These are phyloP conservation scores for Suhomyces wounanorum DNA, from an alignment of 1,139 yeast species.

Conservation along the genomic window DNA sequence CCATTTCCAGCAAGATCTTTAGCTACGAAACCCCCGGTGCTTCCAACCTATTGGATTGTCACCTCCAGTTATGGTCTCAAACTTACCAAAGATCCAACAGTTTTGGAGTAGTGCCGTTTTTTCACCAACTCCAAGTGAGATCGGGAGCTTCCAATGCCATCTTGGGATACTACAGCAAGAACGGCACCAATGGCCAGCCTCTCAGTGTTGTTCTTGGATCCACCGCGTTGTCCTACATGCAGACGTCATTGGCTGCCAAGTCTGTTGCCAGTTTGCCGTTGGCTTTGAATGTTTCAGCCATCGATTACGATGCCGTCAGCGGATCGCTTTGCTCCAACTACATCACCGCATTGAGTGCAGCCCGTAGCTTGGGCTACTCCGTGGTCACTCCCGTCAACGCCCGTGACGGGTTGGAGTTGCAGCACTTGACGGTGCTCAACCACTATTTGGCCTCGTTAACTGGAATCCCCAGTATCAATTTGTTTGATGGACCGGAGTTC, in stretches of 20 bases:
- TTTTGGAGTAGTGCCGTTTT: constrained; percentile 56
- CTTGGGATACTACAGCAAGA: constrained; percentile 63
- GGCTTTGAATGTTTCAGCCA: constrained; percentile 71
- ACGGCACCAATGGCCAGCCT: constrained; percentile 43
- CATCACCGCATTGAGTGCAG: constrained; percentile 61
- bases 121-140: constrained; percentile 69
- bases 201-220: constrained; percentile 66
- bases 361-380: constrained; percentile 67
- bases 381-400: constrained; percentile 68
- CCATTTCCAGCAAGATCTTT: constrained; percentile 65
- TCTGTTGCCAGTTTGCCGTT: constrained; percentile 52
- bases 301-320: constrained; percentile 60
- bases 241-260: constrained; percentile 48
- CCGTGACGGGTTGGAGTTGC: constrained; percentile 55
- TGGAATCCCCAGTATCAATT: constrained; percentile 62
- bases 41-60: constrained; percentile 59
- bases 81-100: constrained; percentile 55
- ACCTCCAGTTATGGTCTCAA: constrained; percentile 61
- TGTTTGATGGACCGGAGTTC: constrained; percentile 79
- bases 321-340: constrained; percentile 66
- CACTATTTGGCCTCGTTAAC: constrained; percentile 58
- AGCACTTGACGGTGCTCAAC: constrained; percentile 67
- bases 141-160: constrained; percentile 83
- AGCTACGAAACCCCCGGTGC: constrained; percentile 69
- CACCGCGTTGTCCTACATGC: constrained; percentile 68